Evolutionary conservation across 1,284 basidiomycete genomes (phyloP).

Genomic region (Wallemia hederae): DNA sequence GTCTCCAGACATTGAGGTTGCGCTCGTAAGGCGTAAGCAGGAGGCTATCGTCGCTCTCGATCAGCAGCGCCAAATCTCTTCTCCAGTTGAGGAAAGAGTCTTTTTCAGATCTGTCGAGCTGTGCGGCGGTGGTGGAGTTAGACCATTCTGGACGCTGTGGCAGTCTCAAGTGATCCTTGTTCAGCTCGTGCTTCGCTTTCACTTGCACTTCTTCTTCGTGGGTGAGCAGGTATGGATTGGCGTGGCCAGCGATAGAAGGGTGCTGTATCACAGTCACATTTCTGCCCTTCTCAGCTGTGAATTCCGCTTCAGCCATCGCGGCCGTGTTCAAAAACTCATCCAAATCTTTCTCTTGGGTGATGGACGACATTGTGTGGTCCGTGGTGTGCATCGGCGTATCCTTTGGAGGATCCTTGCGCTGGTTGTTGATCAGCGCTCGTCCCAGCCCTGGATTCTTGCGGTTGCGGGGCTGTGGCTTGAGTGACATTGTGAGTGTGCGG

Average conservation of each 20-base stretch:
- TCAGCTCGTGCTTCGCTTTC: constrained; percentile 36
- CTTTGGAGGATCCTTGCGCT: constrained; percentile 46
- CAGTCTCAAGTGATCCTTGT: constrained; percentile 42
- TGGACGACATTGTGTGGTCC: constrained; percentile 49
- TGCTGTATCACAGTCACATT: constrained; percentile 71
- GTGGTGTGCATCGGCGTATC: constrained; percentile 44
- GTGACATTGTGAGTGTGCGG: not conserved
- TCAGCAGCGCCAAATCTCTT: constrained; percentile 45
- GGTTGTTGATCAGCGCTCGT: constrained; percentile 65
- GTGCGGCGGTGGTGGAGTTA: constrained; percentile 36
- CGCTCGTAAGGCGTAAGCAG: constrained; percentile 82
- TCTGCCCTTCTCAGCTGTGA: constrained; percentile 80
- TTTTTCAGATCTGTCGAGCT: constrained; percentile 63
- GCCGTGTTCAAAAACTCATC: constrained; percentile 93
- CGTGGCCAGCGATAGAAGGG: constrained; percentile 21
- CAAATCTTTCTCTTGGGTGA: constrained; percentile 85
- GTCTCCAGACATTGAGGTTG: constrained; percentile 85
- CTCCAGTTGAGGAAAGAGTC: constrained; percentile 73
- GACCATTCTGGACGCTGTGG: constrained; percentile 60
- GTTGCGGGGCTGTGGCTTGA: not conserved
- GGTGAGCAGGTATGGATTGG: constrained; percentile 66
- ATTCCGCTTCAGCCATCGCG: constrained; percentile 75
- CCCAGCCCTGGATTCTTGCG: constrained; percentile 30
- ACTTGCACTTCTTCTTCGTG: constrained; percentile 55
- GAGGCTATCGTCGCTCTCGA: constrained; percentile 20